Evolutionary conservation across 208 protist species (phyloP).

Genomic region (Trypanosoma rangeli): DNA sequence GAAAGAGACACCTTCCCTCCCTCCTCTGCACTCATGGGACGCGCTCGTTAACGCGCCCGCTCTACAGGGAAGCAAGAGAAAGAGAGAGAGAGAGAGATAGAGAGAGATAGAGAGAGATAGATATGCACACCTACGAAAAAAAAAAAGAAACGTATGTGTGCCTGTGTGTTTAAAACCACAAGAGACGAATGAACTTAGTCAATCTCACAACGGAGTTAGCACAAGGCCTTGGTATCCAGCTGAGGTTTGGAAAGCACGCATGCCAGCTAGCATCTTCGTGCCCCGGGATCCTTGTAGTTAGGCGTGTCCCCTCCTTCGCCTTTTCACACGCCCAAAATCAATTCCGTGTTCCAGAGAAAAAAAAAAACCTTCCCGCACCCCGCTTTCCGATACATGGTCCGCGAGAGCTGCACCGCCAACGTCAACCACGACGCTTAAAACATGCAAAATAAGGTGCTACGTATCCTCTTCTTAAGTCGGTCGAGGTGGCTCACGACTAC

Average conservation of each 20-base stretch:
- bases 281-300: no score
- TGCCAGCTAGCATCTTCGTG: no score
- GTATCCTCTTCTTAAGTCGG: neutral
- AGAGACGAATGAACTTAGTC: neutral
- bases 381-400: neutral
- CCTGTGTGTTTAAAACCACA: neutral
- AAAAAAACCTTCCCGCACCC: neutral
- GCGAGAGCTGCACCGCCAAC: neutral
- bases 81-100: constrained; percentile 11
- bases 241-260: no score
- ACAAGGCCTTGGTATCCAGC: neutral
- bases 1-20: neutral
- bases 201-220: neutral
- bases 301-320: no score
- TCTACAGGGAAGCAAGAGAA: neutral
- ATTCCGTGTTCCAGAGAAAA: no score
- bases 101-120: constrained; percentile 16
- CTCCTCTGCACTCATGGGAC: constrained; percentile 5
- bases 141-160: neutral
- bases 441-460: neutral
- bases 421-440: neutral
- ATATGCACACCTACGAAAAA: constrained; percentile 10
- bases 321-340: no score
- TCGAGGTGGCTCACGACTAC: constrained; percentile 19
- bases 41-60: neutral